Base-by-base conservation (phyloP, 2,329 filamentous ascomycete species). In the Aureobasidium pullulans region DNA sequence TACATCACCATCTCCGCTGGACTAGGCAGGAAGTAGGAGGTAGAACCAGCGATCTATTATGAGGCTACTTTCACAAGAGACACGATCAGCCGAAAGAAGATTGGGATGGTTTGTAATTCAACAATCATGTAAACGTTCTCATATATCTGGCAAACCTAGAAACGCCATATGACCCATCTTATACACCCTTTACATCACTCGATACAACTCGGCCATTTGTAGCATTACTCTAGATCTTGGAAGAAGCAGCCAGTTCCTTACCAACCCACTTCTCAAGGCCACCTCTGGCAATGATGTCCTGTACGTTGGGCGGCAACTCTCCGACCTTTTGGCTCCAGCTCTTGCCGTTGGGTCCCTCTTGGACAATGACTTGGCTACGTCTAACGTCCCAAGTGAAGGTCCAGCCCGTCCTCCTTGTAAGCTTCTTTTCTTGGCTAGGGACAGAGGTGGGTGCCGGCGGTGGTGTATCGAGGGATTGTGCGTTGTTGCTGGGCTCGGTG, bases 191-290 rank as follows among this genome's bases (percentile, higher is more conserved):
- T 36, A 13, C 34, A 36, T 8, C 34, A 4, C 13, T 36, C 1
- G 13, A 36, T 2, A 0, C 34, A 2, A 23, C 23, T 23, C 19
- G 1, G 23, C 23, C 23, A 2, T 23, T 23, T 3, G 23, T 23
- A 23, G 2, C 23, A 23, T 23, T 2, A 23, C 19, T 37, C 32
- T 46, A 46, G 23, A 48, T 42, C 23, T 58, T 42, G n/a, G 31
- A 39, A 0, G 56, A 16, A 5, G 56, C 44, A 19, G 57, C 47
- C 52, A 56, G 37, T 4, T 56, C 52, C 52, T 56, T 56, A 19
- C 52, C 87, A 9, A 94, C 88, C 90, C 90, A 95, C 63, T 85
- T 86, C 78, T 92, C 89, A 62, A 95, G 69, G 0, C 90, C 90
- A 2, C 89, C 89, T 52, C 80, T 73, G 0, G 88, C 87, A 67